Evolutionary conservation across 1,284 basidiomycete species (phyloP), one percentile per base, ranked within the genome.

Genomic region (Austropuccinia psidii): DNA sequence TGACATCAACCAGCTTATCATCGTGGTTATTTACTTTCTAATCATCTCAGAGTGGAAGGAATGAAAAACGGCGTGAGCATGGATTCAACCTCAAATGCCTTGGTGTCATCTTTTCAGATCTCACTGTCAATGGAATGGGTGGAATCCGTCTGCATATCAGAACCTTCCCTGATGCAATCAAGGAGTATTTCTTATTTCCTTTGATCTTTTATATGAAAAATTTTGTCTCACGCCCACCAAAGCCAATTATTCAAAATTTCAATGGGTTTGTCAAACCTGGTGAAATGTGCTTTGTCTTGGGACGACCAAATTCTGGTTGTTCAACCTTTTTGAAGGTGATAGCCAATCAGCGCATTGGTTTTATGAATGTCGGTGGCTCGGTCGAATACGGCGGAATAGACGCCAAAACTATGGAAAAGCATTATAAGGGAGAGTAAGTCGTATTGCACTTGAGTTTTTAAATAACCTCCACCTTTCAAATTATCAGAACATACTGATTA

Each of bases 221-320:
- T 39, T 66, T 66, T 21, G 58, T 65, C n/a, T 76, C 73, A n/a
- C 75, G 76, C 13, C 75, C 72, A 47, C 77, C 78, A 15, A 73
- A 77, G 68, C 78, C 80, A 60, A 78, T 80, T 35, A 77, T 80
- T 24, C 75, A 78, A 76, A 65, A 68, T 17, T 73, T 73, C 41
- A 73, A 73, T 47, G 70, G 70, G 37, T 73, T 64, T 49, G 70
- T 73, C 37, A 62, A 73, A 69, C 87, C 87, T 0, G 87, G 84
- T 75, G 84, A 85, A 79, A 85, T 85, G 84, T 83, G 83, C 75
- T 58, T 90, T 13, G 90, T 91, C n/a, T 83, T 92, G 4, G 90
- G 90, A 7, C 87, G 88, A 62, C 90, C 90, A n/a, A 89, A 88
- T 2, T 85, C 88, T 0, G 90, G 90, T 1, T 91, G 90, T 79